Evolutionary conservation across 2,329 filamentous ascomycete genomes (phyloP).

Genomic region (Zymoseptoria brevis): DNA sequence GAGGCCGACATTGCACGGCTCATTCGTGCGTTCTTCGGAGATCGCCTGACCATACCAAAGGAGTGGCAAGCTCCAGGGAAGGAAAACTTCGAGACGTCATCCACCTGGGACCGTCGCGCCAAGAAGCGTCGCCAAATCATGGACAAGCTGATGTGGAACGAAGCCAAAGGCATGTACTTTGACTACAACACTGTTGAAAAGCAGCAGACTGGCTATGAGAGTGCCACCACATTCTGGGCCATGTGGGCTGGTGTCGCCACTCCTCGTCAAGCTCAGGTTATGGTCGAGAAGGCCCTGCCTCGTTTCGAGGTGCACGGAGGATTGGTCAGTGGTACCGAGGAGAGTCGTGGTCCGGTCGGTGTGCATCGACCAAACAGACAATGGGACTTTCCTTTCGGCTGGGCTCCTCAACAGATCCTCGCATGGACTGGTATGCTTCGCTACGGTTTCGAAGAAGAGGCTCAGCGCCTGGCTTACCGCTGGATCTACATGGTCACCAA

Average conservation of each 20-base stretch:
- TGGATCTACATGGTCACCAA: slow-evolving; percentile 99
- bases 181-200: slow-evolving; percentile 87
- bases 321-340: slow-evolving; percentile 78
- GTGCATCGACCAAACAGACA: slow-evolving; percentile 86
- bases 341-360: slow-evolving; percentile 72
- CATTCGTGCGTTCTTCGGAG: slow-evolving; percentile 76
- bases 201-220: slow-evolving; percentile 76
- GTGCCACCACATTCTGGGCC: slow-evolving; percentile 90
- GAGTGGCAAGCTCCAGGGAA: slow-evolving; percentile 68
- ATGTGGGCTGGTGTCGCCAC: slow-evolving; percentile 90
- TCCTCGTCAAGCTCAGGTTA: slow-evolving; percentile 73
- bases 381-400: slow-evolving; percentile 97
- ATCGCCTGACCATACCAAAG: slow-evolving; percentile 70
- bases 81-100: slow-evolving; percentile 67
- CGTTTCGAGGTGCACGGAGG: slow-evolving; percentile 84
- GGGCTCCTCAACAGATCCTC: slow-evolving; percentile 97
- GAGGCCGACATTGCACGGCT: slow-evolving; percentile 85
- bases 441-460: slow-evolving; percentile 86
- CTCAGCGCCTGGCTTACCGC: slow-evolving; percentile 83
- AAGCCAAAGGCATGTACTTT: slow-evolving; percentile 90
- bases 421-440: slow-evolving; percentile 89
- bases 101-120: slow-evolving; percentile 82
- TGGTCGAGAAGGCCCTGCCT: slow-evolving; percentile 75
- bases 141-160: slow-evolving; percentile 91
- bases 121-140: slow-evolving; percentile 76